A percentile compares a stretch with the other conserved stretches of the same genome.
phyloP scores from a whole-genome alignment of 495 filamentous ascomycete species.

The Daldinia bambusicola region DNA sequence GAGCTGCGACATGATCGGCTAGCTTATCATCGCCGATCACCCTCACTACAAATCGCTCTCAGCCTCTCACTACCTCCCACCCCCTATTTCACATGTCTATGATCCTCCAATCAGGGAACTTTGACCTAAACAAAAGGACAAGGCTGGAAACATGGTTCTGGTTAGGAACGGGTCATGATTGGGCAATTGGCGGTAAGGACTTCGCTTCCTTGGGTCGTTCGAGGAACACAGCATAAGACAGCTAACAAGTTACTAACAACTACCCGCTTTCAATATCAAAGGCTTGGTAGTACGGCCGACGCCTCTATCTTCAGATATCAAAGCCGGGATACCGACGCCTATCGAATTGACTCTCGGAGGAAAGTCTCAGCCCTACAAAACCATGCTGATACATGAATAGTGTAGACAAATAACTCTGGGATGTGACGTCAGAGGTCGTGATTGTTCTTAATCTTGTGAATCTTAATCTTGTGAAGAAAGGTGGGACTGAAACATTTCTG shows the following conservation, averaged over 20 bases:
- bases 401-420: slow-evolving; percentile 21
- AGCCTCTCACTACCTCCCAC: slow-evolving; percentile 18
- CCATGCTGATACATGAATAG: slow-evolving; percentile 25
- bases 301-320: neutral
- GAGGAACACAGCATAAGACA: neutral
- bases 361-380: slow-evolving; percentile 32
- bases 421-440: slow-evolving; percentile 13
- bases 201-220: neutral
- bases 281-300: neutral
- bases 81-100: slow-evolving; percentile 8
- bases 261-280: neutral
- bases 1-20: slow-evolving; percentile 36
- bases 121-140: neutral
- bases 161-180: neutral
- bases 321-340: neutral
- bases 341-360: neutral
- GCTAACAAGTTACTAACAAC: neutral
- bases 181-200: neutral
- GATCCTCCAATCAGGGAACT: neutral
- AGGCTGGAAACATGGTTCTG: neutral
- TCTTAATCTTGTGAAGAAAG: neutral
- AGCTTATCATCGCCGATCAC: slow-evolving; percentile 36
- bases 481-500: slow-evolving; percentile 24
- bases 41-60: slow-evolving; percentile 20
- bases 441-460: neutral